Conservation (phyloP, 441 rosid species). For the Euphorbia celastroides region DNA sequence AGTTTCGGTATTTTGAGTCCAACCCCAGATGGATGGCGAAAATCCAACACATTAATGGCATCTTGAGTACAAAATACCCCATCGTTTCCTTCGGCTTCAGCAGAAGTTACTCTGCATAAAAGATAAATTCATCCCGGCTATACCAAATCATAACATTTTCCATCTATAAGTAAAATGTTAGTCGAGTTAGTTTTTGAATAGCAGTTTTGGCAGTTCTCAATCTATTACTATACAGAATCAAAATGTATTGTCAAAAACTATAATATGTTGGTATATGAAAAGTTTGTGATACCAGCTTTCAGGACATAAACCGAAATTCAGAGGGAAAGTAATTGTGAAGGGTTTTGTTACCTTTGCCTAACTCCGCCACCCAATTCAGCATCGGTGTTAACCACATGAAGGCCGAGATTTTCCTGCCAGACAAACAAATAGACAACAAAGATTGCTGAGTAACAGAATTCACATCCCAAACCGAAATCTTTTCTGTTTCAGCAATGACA, state of each 20-base stretch:
- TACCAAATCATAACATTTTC: no score
- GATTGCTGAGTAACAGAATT: conserved; percentile 72
- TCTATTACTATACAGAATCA: no score
- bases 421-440: conserved; percentile 45
- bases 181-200: no score
- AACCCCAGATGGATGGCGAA: conserved; percentile 84
- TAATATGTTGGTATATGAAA: no score
- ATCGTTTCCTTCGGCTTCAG: conserved; percentile 94
- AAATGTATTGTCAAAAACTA: no score
- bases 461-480: conserved; percentile 93
- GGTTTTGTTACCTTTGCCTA: conserved; percentile 66
- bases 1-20: conserved; percentile 81
- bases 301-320: no score
- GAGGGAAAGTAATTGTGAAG: conserved; percentile 2
- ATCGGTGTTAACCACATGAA: conserved; percentile 86
- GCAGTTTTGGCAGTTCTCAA: no score
- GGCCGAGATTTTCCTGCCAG: conserved; percentile 73
- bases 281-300: no score
- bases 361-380: conserved; percentile 97
- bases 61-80: conserved; percentile 91
- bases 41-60: conserved; percentile 73
- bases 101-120: conserved; percentile 69
- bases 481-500: conserved; percentile 73
- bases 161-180: no score
- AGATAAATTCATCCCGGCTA: not conserved